These are phyloP conservation scores for Halteria grandinella DNA, from an alignment of 73 alveolate species.

Conservation along the genomic window DNA sequence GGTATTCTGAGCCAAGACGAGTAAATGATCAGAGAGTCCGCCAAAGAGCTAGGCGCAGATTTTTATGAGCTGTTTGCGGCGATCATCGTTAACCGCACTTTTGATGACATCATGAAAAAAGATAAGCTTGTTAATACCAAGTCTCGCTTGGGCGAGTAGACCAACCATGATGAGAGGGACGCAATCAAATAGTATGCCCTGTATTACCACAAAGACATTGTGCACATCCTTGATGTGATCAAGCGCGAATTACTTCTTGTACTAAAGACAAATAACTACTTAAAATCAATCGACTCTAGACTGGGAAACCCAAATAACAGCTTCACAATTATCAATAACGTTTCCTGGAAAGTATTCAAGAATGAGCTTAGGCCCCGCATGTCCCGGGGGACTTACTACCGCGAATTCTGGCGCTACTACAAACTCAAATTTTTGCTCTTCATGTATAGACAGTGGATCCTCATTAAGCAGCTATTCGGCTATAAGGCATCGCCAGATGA, in stretches of 20 bases:
- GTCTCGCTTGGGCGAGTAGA: slow-evolving; percentile 50
- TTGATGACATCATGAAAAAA: slow-evolving; percentile 76
- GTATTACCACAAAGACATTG: slow-evolving; percentile 71
- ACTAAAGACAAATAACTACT: slow-evolving; percentile 73
- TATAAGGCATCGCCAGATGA: slow-evolving; percentile 38
- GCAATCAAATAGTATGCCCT: slow-evolving; percentile 71
- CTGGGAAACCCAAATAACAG: slow-evolving; percentile 80
- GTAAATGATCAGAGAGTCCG: slow-evolving; percentile 62
- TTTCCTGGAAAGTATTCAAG: slow-evolving; percentile 46
- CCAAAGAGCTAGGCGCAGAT: slow-evolving; percentile 76
- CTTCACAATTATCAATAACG: slow-evolving; percentile 58
- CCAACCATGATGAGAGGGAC: slow-evolving; percentile 65
- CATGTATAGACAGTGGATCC: background rate
- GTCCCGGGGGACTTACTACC: slow-evolving; percentile 1
- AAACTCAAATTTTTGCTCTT: slow-evolving; percentile 17
- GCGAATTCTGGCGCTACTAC: slow-evolving; percentile 13
- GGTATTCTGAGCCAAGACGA: slow-evolving; percentile 75
- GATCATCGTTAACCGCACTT: slow-evolving; percentile 74
- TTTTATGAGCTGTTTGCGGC: slow-evolving; percentile 75
- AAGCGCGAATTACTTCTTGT: slow-evolving; percentile 65
- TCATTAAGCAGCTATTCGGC: slow-evolving; percentile 20
- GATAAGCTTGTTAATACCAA: slow-evolving; percentile 42
- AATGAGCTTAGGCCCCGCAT: background rate
- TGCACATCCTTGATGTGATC: slow-evolving; percentile 59
- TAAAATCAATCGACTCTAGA: slow-evolving; percentile 72